Evolutionary conservation across 345 rosid species (phyloP), one percentile per base, ranked within the genome.

Genomic region (Citrus medica): DNA sequence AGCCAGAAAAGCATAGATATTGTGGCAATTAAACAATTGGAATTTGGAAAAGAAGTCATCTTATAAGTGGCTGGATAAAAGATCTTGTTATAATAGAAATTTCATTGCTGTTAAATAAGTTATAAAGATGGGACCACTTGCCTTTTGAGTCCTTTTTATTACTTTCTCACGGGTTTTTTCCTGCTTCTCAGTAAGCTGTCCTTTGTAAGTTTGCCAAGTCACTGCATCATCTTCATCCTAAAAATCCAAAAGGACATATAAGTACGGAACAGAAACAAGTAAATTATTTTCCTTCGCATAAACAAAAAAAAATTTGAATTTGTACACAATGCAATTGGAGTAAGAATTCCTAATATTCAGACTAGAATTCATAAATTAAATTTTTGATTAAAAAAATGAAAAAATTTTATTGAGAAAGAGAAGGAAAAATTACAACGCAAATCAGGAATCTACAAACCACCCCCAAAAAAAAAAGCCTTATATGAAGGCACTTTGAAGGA

Each of bases 151-250:
- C 79, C 98, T 88, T 84, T 94, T 96, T 78, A 91, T 30, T 67
- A 96, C 84, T 87, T 92, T 94, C 24, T 92, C 98, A 62, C 90
- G 91, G 67, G 98, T 94, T 87, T 94, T 96, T 79, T 92, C 98
- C 84, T 96, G 98, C 90, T 90, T 96, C 77, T 95, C 95, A 0
- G 98, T 96, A 77, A 96, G 99, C 85, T 90, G 89, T 74, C 98
- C 99, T 71, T 76, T 92, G 90, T 90, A 94, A 70, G 91, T 96
- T 86, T 96, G 98, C 99, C 99, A 94, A 53, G 98, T 94, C 63
- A 96, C 77, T 88, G 92, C 98, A 77, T 96, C 98, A 60, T 55
- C 82, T 73, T 94, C 98, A 68, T 94, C 98, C 99, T 92, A 76
- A 53, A 78, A n/a, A 77, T 76, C 76, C 75, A 75, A 76, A 68